Percentiles rank a stretch among this genome's conserved stretches.
Conservation (phyloP, 179 eudicot species). For the Nepenthes alata region DNA sequence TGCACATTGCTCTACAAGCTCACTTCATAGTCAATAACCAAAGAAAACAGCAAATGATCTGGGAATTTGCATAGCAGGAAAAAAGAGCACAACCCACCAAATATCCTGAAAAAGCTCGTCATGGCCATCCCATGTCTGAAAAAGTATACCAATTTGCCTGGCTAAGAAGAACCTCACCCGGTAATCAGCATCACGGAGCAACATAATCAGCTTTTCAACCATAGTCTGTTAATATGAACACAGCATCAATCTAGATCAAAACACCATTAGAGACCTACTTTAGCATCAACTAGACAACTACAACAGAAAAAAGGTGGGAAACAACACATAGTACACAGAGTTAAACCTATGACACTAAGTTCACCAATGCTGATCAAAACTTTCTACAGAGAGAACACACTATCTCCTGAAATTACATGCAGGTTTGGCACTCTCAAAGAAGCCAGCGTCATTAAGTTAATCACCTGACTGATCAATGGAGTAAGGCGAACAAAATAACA, state of each 20-base stretch:
- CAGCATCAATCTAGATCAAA: not conserved
- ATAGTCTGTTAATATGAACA: conserved; percentile 36
- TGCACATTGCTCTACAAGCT: not conserved
- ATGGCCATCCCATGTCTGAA: conserved; percentile 98
- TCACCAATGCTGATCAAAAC: too few relatives aligned
- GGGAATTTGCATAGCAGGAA: not conserved
- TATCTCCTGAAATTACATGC: too few relatives aligned
- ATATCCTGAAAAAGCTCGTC: conserved; percentile 83
- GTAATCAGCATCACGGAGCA: conserved; percentile 83
- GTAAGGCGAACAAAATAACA: conserved; percentile 54
- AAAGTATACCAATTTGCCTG: conserved; percentile 71
- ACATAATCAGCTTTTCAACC: conserved; percentile 67
- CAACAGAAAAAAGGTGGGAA: too few relatives aligned
- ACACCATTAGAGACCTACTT: not conserved
- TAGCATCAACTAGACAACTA: not conserved
- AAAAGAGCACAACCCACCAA: conserved; percentile 34
- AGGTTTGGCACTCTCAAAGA: not conserved
- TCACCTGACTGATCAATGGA: conserved; percentile 84
- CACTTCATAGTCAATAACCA: not conserved
- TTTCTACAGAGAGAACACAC: too few relatives aligned
- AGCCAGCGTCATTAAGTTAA: conserved; percentile 2
- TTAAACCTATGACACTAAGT: too few relatives aligned
- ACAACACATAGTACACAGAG: too few relatives aligned
- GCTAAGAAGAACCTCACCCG: conserved; percentile 79
- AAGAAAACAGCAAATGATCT: conserved; percentile 3